Conservation (phyloP, 129 eudicot species). For the Arctium minus region DNA sequence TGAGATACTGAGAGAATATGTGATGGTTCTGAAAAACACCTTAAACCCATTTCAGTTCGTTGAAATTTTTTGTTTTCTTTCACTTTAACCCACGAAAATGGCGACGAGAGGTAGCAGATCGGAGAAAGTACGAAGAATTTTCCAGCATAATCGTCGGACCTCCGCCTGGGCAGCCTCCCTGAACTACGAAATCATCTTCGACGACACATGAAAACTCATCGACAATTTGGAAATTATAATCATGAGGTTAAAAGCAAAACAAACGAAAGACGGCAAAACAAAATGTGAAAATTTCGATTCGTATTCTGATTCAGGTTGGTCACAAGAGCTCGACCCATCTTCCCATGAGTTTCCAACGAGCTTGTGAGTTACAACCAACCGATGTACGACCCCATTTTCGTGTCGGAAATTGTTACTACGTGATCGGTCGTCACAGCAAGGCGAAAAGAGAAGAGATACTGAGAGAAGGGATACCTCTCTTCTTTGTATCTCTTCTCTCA, state of each 20-base stretch:
- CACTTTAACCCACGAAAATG: slow-evolving; percentile 28
- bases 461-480: slow-evolving; percentile 23
- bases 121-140: slow-evolving; percentile 76
- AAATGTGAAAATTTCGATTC: slow-evolving; percentile 61
- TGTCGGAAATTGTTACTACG: slow-evolving; percentile 87
- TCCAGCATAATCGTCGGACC: slow-evolving; percentile 69
- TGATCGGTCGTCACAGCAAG: slow-evolving; percentile 55
- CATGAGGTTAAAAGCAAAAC: slow-evolving; percentile 61
- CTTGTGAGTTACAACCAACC: slow-evolving; percentile 76
- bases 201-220: slow-evolving; percentile 87
- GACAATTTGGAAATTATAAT: slow-evolving; percentile 85
- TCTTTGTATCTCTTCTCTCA: no score
- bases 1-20: no score
- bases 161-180: slow-evolving; percentile 96
- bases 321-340: slow-evolving; percentile 79
- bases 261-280: slow-evolving; percentile 53
- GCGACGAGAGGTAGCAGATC: slow-evolving; percentile 78
- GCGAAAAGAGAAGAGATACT: slow-evolving; percentile 55
- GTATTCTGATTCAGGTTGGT: slow-evolving; percentile 93
- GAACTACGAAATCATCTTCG: slow-evolving; percentile 81
- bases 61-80: not conserved
- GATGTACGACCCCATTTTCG: slow-evolving; percentile 96
- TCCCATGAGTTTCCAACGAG: slow-evolving; percentile 56
- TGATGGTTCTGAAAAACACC: not conserved
- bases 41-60: slow-evolving; percentile 8